These are phyloP conservation scores for Malassezia sp. DNA, from an alignment of 1,284 basidiomycete species.

Conservation along the genomic window DNA sequence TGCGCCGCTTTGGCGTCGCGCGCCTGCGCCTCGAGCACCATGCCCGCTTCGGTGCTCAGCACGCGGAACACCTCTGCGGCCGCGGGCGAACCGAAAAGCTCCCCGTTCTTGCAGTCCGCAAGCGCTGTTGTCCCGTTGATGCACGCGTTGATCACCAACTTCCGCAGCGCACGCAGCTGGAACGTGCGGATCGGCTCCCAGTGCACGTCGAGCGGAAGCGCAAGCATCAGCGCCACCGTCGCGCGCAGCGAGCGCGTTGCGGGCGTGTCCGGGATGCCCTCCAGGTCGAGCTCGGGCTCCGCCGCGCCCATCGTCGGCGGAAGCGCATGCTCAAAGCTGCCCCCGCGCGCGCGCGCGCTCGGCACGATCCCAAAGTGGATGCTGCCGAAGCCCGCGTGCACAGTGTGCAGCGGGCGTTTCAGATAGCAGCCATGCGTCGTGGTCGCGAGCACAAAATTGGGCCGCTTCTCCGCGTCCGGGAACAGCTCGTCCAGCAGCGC, in stretches of 20 bases:
- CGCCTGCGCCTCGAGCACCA: conserved; percentile 31
- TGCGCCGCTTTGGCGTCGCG: conserved; percentile 19
- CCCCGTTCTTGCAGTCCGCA: conserved; percentile 68
- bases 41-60: conserved; percentile 30
- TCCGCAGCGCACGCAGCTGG: conserved; percentile 63
- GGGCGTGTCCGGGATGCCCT: conserved; percentile 24
- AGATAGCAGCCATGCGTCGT: conserved; percentile 67
- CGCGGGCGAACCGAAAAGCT: conserved; percentile 46
- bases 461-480: conserved; percentile 60
- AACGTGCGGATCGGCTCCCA: conserved; percentile 64
- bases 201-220: conserved; percentile 36
- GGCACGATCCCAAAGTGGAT: conserved; percentile 70
- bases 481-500: conserved; percentile 61
- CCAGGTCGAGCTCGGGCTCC: conserved; percentile 18
- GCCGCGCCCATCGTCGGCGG: neutral
- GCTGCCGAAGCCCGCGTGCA: conserved; percentile 65
- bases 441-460: conserved; percentile 72
- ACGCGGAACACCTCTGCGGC: conserved; percentile 32
- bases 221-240: conserved; percentile 31
- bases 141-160: conserved; percentile 71
- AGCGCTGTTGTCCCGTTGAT: conserved; percentile 82
- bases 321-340: conserved; percentile 13
- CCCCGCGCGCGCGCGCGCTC: conserved; percentile 48
- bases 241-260: conserved; percentile 22
- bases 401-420: conserved; percentile 51